Evolutionary conservation across 441 rosid genomes (phyloP).

Genomic region (Biscutella laevigata): DNA sequence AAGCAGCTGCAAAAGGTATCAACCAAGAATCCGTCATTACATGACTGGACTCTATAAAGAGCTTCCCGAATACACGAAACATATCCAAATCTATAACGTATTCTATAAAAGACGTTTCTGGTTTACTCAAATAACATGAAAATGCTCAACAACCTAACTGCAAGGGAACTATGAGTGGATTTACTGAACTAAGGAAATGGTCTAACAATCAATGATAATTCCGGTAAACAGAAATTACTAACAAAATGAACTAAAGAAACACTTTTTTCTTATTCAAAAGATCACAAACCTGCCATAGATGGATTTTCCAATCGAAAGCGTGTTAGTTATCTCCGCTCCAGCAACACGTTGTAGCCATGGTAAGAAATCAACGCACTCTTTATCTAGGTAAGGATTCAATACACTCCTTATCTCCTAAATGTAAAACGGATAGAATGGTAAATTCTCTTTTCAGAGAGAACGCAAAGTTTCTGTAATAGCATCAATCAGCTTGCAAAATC

Average conservation of each 20-base stretch:
- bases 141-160: no score
- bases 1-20: background rate
- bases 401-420: no score
- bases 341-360: constrained; percentile 70
- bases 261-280: background rate
- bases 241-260: background rate
- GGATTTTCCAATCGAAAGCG: constrained; percentile 61
- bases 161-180: background rate
- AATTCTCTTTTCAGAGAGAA: no score
- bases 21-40: background rate
- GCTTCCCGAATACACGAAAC: no score
- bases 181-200: background rate
- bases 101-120: no score
- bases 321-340: constrained; percentile 43
- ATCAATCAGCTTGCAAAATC: no score
- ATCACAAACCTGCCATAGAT: constrained; percentile 46
- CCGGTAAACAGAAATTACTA: background rate
- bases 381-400: no score
- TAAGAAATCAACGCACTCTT: constrained; percentile 45
- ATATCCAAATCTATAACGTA: no score
- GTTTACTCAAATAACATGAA: no score
- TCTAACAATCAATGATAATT: background rate
- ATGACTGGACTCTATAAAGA: background rate
- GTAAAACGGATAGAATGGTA: no score
- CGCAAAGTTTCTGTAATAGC: no score